Base-by-base conservation (phyloP, 75 land plant genomes). In the Cryptomeria japonica region DNA sequence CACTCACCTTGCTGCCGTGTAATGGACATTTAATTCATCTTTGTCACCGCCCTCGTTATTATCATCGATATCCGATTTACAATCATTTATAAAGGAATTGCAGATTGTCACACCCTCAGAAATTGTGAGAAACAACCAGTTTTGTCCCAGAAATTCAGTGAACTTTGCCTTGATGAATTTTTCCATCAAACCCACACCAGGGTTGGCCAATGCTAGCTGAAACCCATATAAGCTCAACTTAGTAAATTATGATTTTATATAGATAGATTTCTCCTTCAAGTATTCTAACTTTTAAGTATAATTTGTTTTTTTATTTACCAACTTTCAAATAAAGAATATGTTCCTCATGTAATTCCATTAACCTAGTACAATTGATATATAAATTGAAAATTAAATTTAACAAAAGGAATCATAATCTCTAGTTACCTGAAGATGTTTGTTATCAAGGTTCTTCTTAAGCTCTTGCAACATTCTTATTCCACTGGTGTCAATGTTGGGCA, bases 181-280 rank as follows among this genome's bases (percentile, higher is more conserved):
- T 91, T 95, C 93, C 90, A 96, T 91, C 89, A 96, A 94, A 19
- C 89, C 94, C 25, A 91, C 86, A 77, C 96, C 96, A n/a, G 98
- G 99, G 85, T 97, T 96, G 12, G 94, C 95, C 84, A 97, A 76
- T 15, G 92, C 98, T n/a, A 97, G 90, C 99, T 97, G 92, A 82
- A 86, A 42, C 15, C 1, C 49, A 87, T 25, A 75, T 34, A 75
- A 4, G 34, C 3, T 32, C 37, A 75, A 75, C 0, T 75, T 34
- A 8, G 28, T 25, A 64, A 19, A 64, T 1, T 75, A 11, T 75
- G 7, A 14, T 25, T 8, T 0, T 22, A 64, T 28, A 64, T 7
- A 22, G 70, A 5, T 31, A 64, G 7, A 19, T 1, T 25, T 28
- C n/a, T 28, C n/a, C 9, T 7, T 7, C 1, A 64, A 58, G 19